Base-by-base conservation (phyloP, 768 basidiomycete genomes). In the Mycena polygramma region DNA sequence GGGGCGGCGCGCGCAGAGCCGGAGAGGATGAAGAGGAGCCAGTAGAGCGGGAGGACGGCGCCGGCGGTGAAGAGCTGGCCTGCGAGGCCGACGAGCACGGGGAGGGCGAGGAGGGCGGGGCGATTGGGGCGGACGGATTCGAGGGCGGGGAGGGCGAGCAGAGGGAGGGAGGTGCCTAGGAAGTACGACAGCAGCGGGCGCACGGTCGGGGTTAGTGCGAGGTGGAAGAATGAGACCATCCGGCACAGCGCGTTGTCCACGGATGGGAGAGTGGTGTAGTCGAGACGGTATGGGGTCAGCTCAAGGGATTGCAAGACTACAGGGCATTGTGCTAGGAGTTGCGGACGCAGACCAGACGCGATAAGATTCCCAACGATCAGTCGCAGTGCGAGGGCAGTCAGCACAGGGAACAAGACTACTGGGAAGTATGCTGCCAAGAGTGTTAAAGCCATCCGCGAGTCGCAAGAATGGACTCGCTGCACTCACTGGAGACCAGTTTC, bases 191-290 rank as follows among this genome's bases (percentile, higher is more conserved):
- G 74, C 69, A 82, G 81, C 10, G 76, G 74, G 30, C 73, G 71
- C 26, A 77, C 77, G 14, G 74, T 58, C 0, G 73, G 77, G 11
- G 77, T 72, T 66, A 88, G 79, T 26, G 81, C 79, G 46, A 76
- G 77, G 43, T 88, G 84, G 76, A 89, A 90, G 75, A 89, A 83
- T 0, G 77, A 69, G 54, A 88, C 84, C 46, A 89, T 54, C 14
- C 75, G 73, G 61, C 89, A 90, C 13, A 90, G 74, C 10, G 67
- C 7, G 14, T 52, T 39, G 70, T 90, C 86, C n/a, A 84, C 37
- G 7, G 60, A 52, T n/a, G 73, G 46, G 17, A 79, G 48, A 7
- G 82, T 80, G 20, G 85, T 86, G 75, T 87, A 87, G 2, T 76
- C 57, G 15, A 88, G 74, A 17, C 78, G 81, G 71, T 82, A 84